Evolutionary conservation across 768 basidiomycete species (phyloP), one percentile per base, ranked within the genome.

Genomic region (Pleurotus salmoneostramineus): DNA sequence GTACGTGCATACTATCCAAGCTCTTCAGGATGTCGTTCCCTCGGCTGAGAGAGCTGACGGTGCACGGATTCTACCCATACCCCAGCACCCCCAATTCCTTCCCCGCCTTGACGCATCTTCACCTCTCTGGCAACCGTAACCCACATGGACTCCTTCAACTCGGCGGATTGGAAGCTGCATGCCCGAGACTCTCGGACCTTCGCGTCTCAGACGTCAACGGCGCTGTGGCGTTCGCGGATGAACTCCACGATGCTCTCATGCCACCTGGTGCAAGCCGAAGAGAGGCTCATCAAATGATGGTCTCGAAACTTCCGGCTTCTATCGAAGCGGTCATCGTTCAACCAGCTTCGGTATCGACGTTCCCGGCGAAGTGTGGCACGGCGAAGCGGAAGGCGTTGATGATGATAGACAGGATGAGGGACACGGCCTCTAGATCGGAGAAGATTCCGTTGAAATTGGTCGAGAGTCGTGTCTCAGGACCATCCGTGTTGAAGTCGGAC

Each of bases 31-130:
- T 69, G 6, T 55, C 66, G 2, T 77, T 80, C 51, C 81, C 80
- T 0, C 59, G 57, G 31, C 69, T 83, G 0, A 63, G 60, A 31
- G 72, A 72, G 33, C 75, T 83, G 58, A 67, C 76, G 4, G 62
- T 82, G 2, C 72, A 72, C 2, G 82, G 81, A 1, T 77, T 77
- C 61, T 83, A 83, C 64, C 78, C 81, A 5, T 81, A 76, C 60
- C 80, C 78, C 2, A 73, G 72, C 15, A 52, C 68, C 0, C 61
- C 71, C 3, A 60, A 62, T 12, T 69, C 64, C 33, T 67, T 79
- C 65, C 79, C 81, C 6, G 58, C 48, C 1, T 70, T 84, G 14
- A 63, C 68, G 45, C 68, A 66, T 12, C 73, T 84, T 0, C 78
- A 78, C 47, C 74, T 83, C 1, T 65, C 73, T 14, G 82, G 81